phyloP scores from a whole-genome alignment of 352 stramenopile species.

The Phytophthora pinifolia region DNA sequence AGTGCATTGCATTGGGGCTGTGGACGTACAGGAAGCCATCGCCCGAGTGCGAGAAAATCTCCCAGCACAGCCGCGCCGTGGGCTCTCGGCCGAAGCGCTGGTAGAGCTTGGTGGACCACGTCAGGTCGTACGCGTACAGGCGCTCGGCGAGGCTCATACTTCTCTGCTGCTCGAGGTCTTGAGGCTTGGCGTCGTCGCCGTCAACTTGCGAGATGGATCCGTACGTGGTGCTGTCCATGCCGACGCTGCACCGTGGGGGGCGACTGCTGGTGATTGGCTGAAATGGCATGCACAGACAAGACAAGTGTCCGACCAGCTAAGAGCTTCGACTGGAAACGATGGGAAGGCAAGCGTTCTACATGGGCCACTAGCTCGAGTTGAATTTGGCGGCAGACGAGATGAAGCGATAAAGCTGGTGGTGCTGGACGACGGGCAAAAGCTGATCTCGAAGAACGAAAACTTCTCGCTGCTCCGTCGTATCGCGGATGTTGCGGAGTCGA shows the following conservation, averaged over 20 bases:
- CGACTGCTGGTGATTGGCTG: conserved; percentile 24
- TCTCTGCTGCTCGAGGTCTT: conserved; percentile 22
- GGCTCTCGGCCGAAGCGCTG: conserved; percentile 57
- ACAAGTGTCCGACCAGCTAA: no score
- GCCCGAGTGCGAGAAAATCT: conserved; percentile 79
- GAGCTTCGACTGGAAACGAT: no score
- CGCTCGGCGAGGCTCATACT: conserved; percentile 57
- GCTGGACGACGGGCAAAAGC: no score
- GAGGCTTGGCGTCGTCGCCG: conserved; percentile 14
- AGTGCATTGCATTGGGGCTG: neutral
- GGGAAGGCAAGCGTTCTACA: neutral
- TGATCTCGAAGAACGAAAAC: no score
- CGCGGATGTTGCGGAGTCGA: conserved; percentile 11
- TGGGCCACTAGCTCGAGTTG: no score
- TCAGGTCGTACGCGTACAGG: conserved; percentile 77
- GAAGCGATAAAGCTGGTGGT: no score
- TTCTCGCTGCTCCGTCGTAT: conserved; percentile 1
- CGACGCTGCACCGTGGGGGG: neutral
- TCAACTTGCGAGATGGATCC: conserved; percentile 33
- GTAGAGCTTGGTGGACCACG: conserved; percentile 67
- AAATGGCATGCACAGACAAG: conserved; percentile 21
- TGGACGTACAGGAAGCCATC: conserved; percentile 78
- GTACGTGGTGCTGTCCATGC: conserved; percentile 27
- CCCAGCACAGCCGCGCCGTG: conserved; percentile 55
- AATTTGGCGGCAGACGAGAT: no score